These are phyloP conservation scores for Coelastrella sp. DNA, from an alignment of 139 green algal genomes.

Conservation along the genomic window DNA sequence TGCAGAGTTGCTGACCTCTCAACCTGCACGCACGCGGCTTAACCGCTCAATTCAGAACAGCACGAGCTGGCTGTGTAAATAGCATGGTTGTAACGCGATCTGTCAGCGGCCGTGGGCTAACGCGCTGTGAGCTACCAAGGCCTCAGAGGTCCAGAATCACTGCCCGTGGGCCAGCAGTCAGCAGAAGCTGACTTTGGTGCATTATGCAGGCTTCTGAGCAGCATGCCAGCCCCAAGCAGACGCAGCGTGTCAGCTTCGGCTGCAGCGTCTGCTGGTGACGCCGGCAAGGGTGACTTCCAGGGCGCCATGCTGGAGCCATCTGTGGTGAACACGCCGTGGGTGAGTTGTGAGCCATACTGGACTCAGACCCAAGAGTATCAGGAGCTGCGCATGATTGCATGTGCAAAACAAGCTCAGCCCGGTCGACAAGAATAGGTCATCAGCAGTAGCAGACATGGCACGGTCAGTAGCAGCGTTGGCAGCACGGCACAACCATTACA, in stretches of 20 bases:
- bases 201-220: neutral
- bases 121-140: too few relatives aligned
- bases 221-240: neutral
- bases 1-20: too few relatives aligned
- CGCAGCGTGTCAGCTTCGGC: neutral
- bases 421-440: too few relatives aligned
- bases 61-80: too few relatives aligned
- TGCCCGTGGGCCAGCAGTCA: neutral
- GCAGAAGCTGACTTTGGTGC: neutral
- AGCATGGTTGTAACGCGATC: too few relatives aligned
- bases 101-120: too few relatives aligned
- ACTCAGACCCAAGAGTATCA: neutral
- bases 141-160: too few relatives aligned
- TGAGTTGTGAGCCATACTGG: neutral
- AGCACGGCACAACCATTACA: too few relatives aligned
- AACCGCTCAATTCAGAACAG: too few relatives aligned
- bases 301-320: conserved; percentile 53
- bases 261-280: conserved; percentile 15
- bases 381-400: neutral
- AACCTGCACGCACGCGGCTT: too few relatives aligned
- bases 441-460: too few relatives aligned
- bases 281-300: conserved; percentile 39
- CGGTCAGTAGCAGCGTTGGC: too few relatives aligned
- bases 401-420: neutral
- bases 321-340: conserved; percentile 38